Evolutionary conservation across 2,329 filamentous ascomycete species (phyloP).

Genomic region (Ophiostoma himal-ulmi): DNA sequence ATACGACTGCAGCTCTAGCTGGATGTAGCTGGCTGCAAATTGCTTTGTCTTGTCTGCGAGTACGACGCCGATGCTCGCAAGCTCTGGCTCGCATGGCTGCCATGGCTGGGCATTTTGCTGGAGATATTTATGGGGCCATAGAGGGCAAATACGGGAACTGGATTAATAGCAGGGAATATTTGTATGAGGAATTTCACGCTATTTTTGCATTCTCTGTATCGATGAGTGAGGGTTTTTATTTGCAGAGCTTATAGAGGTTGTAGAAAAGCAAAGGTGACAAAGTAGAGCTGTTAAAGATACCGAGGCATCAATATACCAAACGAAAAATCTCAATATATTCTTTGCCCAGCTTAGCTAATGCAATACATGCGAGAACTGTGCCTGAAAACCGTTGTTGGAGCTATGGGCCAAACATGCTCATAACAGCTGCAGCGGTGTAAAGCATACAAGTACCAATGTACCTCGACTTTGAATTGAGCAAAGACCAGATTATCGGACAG

Average conservation of each 20-base stretch:
- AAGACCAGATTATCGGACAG: constrained; percentile 7
- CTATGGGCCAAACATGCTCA: background rate
- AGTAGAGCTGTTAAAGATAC: too few relatives aligned
- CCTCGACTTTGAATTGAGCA: background rate
- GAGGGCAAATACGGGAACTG: constrained; percentile 11
- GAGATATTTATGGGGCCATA: constrained; percentile 10
- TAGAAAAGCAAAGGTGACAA: too few relatives aligned
- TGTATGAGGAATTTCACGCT: constrained; percentile 9
- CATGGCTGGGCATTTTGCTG: background rate
- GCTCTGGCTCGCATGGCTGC: background rate
- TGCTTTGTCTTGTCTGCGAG: background rate
- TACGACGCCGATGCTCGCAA: background rate
- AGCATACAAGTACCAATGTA: background rate
- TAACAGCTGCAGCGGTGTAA: too few relatives aligned
- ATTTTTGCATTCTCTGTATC: background rate
- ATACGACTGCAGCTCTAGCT: constrained; percentile 6
- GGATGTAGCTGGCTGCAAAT: background rate
- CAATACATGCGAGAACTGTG: background rate
- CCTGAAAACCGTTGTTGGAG: background rate
- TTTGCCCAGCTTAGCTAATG: background rate
- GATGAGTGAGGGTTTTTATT: constrained; percentile 9
- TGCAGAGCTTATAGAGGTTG: background rate
- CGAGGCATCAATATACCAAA: too few relatives aligned
- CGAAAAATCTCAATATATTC: too few relatives aligned
- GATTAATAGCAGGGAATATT: background rate